Base-by-base conservation (phyloP, 352 stramenopile genomes). In the Lagenidium sp. region DNA sequence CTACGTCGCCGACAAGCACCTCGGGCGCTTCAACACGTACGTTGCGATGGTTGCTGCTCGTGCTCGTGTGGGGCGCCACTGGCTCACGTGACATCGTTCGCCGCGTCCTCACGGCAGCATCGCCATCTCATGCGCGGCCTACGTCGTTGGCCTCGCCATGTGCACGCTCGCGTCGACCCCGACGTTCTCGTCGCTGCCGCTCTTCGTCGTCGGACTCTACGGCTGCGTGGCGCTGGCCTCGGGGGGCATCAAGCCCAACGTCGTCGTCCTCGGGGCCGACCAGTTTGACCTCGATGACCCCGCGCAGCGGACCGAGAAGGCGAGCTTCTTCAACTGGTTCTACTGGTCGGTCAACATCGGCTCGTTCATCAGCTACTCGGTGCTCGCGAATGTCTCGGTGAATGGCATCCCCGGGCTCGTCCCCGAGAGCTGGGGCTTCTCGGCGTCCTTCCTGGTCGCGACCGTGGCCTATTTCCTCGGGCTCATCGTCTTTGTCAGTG, bases 281-380 rank as follows among this genome's bases (percentile, higher is more conserved):
- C 81, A 94, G 45, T 94, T 94, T 35, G 62, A 94, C 52, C 57
- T 86, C 6, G 50, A 67, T 23, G 67, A 88, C 23, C 76, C 74
- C 0, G 60, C 58, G 4, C 74, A 94, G 60, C 69, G 72, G 6
- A 41, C 48, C 0, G 78, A 91, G 60, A 88, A 94, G 44, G 81
- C 90, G 56, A 88, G 76, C 30, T 96, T 95, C 55, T 96, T 96
- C 65, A 94, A 95, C 51, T 95, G 74, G 75, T 97, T 97, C 63
- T 97, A 97, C 65, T 95, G 82, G 82, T 65, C 80, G 6, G 95
- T 97, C 55, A 97, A 97, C 55, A 66, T 95, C 19, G 87, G 87
- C 24, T 85, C 87, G 6, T 87, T 88, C 25, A 81, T 96, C 43
- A 95, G 85, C 65, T 96, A 93, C 57, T 88, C 74, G 0, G 68